phyloP scores from a whole-genome alignment of 192 early-diverging fungal genomes.

The Podila clonocystis region DNA sequence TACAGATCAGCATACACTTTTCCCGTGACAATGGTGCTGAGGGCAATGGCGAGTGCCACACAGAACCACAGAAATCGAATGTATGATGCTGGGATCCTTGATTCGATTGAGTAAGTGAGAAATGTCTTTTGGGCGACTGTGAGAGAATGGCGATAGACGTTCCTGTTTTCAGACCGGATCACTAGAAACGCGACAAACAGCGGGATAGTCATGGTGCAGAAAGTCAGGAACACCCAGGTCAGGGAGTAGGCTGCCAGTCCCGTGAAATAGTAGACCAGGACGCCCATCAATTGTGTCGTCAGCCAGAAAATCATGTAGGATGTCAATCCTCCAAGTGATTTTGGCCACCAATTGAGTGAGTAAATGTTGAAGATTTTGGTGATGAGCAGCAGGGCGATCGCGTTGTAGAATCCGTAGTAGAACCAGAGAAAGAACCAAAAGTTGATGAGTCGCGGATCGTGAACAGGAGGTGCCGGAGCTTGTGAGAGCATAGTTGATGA shows the following conservation, averaged over 20 bases:
- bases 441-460: constrained; percentile 61
- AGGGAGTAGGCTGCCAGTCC: constrained; percentile 65
- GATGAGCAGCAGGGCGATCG: constrained; percentile 74
- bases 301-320: constrained; percentile 78
- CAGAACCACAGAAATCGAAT: constrained; percentile 84
- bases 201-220: constrained; percentile 79
- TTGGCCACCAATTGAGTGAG: constrained; percentile 84
- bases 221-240: constrained; percentile 76
- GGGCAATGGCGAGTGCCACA: constrained; percentile 70
- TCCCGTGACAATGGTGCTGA: constrained; percentile 73
- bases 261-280: constrained; percentile 64
- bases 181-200: constrained; percentile 70
- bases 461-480: constrained; percentile 6
- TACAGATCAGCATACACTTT: constrained; percentile 75
- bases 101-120: constrained; percentile 52
- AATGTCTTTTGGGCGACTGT: constrained; percentile 68
- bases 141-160: constrained; percentile 56
- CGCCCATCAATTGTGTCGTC: constrained; percentile 64
- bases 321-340: constrained; percentile 65
- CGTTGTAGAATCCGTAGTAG: constrained; percentile 83
- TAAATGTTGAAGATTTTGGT: constrained; percentile 84
- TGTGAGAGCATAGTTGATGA: constrained; percentile 17
- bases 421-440: constrained; percentile 85
- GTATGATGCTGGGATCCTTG: constrained; percentile 74
- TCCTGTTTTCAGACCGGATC: constrained; percentile 58